Evolutionary conservation across 257 asterid species (phyloP), one percentile per base, ranked within the genome.

Genomic region (Nicotiana tomentosiformis): DNA sequence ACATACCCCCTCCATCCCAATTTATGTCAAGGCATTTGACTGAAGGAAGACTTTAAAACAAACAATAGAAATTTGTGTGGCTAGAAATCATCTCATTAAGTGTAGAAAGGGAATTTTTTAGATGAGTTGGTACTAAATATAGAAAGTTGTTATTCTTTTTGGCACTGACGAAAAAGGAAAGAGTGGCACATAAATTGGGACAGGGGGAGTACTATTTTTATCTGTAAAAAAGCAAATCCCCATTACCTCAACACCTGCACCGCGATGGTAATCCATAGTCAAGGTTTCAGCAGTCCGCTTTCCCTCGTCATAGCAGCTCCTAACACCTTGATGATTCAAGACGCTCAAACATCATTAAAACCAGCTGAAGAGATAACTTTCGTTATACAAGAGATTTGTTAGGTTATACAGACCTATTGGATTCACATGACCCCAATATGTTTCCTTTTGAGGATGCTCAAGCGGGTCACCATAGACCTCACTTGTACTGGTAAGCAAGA

Each of bases 371-470:
- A 61, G 78, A 81, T 66, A 11, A 3, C 17, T 69, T 65, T 16
- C 8, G 15, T 29, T 35, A 33, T 23, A 33, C 14, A 69, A 39
- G 29, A 43, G 8, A 18, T 11, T 55, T 65, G 10, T 33, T 53
- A 74, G 64, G 79, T 35, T 77, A 14, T 64, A 77, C 91, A 78
- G 76, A 89, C 99, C 99, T 66, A 95, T 95, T 49, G 99, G 99
- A 84, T 95, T 95, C 87, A 95, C 99, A 84, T 94, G 94, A 55
- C 99, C 99, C 99, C 99, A 95, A 70, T 95, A 95, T 0, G 98
- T 92, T 91, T 95, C 99, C 90, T 95, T 95, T 84, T 95, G 99
- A 16, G 99, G 99, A 90, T 95, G 99, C 97, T 95, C 98, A 65
- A 95, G 97, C 10, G 99, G 99, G 86, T 95, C 99, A 17, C 99